These are phyloP conservation scores for Apiospora sp. DNA, from an alignment of 2,329 filamentous ascomycete species.

Conservation along the genomic window DNA sequence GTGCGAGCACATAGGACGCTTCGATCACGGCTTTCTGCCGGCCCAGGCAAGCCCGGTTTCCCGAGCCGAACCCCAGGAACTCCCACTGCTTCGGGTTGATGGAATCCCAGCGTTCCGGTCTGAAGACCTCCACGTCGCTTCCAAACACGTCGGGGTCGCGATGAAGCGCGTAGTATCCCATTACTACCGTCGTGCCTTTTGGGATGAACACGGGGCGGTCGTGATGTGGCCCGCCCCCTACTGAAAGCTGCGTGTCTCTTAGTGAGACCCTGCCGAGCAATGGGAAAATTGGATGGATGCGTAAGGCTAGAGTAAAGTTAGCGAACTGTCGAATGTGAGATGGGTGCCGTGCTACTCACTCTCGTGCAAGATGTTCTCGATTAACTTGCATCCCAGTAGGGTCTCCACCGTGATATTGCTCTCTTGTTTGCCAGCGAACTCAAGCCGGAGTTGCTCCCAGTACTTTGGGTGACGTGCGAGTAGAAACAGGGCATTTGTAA, in stretches of 20 bases:
- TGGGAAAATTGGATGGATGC: constrained; percentile 30
- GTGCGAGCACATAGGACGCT: constrained; percentile 28
- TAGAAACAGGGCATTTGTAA: constrained; percentile 28
- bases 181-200: constrained; percentile 27
- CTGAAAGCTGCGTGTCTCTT: constrained; percentile 28
- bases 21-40: constrained; percentile 29
- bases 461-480: constrained; percentile 27
- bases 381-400: constrained; percentile 23
- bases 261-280: constrained; percentile 26
- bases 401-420: constrained; percentile 12
- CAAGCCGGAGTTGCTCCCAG: constrained; percentile 29
- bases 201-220: constrained; percentile 27
- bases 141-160: constrained; percentile 30
- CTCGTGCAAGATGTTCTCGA: constrained; percentile 27
- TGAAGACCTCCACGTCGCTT: constrained; percentile 29
- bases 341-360: constrained; percentile 23
- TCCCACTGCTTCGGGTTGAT: constrained; percentile 30
- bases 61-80: constrained; percentile 29
- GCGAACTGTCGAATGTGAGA: neutral
- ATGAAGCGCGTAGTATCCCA: constrained; percentile 29
- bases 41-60: constrained; percentile 29
- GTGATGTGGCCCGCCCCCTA: constrained; percentile 25
- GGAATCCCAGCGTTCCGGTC: constrained; percentile 30
- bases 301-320: constrained; percentile 27
- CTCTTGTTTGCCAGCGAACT: constrained; percentile 25